These are phyloP conservation scores for Fusarium ramigenum DNA, from an alignment of 2,329 filamentous ascomycete genomes.

Conservation along the genomic window DNA sequence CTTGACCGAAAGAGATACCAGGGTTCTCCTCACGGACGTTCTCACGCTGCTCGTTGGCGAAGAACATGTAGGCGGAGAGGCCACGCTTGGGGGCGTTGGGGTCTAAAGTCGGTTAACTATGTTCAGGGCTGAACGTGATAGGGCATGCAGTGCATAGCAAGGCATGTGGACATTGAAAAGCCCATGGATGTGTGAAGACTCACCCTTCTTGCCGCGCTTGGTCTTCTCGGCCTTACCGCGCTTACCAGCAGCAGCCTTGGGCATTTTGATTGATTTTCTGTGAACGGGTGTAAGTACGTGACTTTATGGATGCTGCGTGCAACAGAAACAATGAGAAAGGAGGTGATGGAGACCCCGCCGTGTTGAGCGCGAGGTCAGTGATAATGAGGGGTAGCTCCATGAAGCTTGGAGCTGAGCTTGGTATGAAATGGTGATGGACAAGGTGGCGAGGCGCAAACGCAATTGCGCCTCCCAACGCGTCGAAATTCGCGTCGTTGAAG, in stretches of 20 bases:
- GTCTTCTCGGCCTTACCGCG: slow-evolving; percentile 64
- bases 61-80: slow-evolving; percentile 99
- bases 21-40: slow-evolving; percentile 99
- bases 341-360: neutral
- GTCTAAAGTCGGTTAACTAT: slow-evolving; percentile 62
- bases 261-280: slow-evolving; percentile 59
- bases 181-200: slow-evolving; percentile 38
- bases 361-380: neutral
- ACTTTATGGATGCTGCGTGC: neutral
- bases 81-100: slow-evolving; percentile 99
- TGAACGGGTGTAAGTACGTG: slow-evolving; percentile 37
- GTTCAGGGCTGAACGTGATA: neutral
- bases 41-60: slow-evolving; percentile 98
- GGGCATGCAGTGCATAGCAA: neutral
- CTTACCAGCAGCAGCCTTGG: slow-evolving; percentile 64
- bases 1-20: slow-evolving; percentile 97
- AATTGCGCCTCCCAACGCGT: slow-evolving; percentile 40
- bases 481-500: slow-evolving; percentile 21
- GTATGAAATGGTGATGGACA: slow-evolving; percentile 10
- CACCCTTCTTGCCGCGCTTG: slow-evolving; percentile 68
- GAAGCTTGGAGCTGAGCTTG: slow-evolving; percentile 28
- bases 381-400: slow-evolving; percentile 42
- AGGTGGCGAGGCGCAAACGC: slow-evolving; percentile 42
- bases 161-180: neutral
- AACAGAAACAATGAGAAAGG: neutral